phyloP scores from a whole-genome alignment of 352 stramenopile species.

The Pythium grandisporangium region DNA sequence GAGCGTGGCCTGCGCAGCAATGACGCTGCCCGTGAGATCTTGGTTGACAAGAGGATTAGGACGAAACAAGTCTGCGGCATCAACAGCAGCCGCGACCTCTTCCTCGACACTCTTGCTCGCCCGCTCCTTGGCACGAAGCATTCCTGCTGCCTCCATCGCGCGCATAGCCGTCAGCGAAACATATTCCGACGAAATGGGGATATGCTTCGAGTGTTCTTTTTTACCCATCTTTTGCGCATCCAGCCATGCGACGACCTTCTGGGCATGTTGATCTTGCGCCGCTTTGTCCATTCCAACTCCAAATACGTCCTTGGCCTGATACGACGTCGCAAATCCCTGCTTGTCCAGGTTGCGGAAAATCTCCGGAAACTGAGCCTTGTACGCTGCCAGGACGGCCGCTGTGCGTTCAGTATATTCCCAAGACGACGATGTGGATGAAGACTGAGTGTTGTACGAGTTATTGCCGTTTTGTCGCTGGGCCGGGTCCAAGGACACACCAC shows the following conservation, averaged over 20 bases:
- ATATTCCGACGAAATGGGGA: conserved; percentile 90
- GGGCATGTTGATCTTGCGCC: conserved; percentile 59
- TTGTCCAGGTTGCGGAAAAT: conserved; percentile 87
- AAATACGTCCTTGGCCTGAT: conserved; percentile 87
- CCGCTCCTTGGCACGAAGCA: conserved; percentile 52
- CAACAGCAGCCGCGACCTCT: conserved; percentile 31
- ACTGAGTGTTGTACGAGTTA: too few relatives aligned
- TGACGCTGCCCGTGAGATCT: conserved; percentile 60
- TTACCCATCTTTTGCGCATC: conserved; percentile 84
- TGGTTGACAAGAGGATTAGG: conserved; percentile 72
- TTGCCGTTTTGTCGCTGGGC: conserved; percentile 5
- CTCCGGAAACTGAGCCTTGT: conserved; percentile 90
- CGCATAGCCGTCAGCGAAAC: conserved; percentile 88
- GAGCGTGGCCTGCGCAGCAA: conserved; percentile 42
- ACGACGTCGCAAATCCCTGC: conserved; percentile 83
- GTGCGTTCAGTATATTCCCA: conserved; percentile 98
- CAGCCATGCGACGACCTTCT: conserved; percentile 90
- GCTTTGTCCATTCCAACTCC: conserved; percentile 41
- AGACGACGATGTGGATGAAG: too few relatives aligned
- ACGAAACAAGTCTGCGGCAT: conserved; percentile 53
- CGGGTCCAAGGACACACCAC: conserved; percentile 30
- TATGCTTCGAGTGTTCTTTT: conserved; percentile 84
- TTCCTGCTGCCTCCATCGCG: conserved; percentile 86
- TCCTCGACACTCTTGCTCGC: conserved; percentile 20
- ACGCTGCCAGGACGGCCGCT: conserved; percentile 90